Evolutionary conservation across 1,284 basidiomycete genomes (phyloP).

Genomic region (Austropuccinia psidii): DNA sequence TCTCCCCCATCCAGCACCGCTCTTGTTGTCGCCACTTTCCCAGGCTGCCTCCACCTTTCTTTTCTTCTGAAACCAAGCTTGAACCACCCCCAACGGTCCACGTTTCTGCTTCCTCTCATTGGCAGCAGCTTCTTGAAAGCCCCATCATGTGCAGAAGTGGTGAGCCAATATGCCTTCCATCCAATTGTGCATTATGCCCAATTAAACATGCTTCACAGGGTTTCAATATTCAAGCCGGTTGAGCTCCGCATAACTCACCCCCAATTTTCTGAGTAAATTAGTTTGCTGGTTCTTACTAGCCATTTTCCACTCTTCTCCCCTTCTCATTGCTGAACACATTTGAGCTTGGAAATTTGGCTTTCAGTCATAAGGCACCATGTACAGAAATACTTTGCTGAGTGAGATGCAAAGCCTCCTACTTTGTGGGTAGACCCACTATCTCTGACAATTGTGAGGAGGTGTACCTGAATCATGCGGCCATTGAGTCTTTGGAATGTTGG

Average conservation of each 20-base stretch:
- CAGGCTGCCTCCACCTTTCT: no score
- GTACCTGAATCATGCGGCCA: background rate
- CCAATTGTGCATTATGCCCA: slow-evolving; percentile 31
- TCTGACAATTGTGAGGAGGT: background rate
- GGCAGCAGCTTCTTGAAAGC: no score
- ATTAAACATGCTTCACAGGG: background rate
- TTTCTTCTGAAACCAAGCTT: no score
- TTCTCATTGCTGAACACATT: background rate
- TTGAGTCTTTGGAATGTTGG: background rate
- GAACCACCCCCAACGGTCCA: no score
- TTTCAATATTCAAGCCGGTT: slow-evolving; percentile 16
- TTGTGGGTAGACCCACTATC: slow-evolving; percentile 1
- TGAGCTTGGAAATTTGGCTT: background rate
- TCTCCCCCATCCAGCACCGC: background rate
- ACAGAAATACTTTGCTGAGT: background rate
- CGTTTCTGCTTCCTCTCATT: no score
- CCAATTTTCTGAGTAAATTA: background rate
- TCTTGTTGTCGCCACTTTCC: background rate
- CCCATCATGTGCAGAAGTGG: background rate
- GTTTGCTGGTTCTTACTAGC: background rate
- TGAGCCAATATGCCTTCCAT: slow-evolving; percentile 6
- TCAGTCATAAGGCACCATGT: background rate
- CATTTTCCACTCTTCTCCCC: background rate
- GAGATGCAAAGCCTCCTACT: slow-evolving; percentile 10
- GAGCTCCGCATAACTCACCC: background rate